These are phyloP conservation scores for Pisolithus thermaeus DNA, from an alignment of 1,284 basidiomycete species.

Conservation along the genomic window DNA sequence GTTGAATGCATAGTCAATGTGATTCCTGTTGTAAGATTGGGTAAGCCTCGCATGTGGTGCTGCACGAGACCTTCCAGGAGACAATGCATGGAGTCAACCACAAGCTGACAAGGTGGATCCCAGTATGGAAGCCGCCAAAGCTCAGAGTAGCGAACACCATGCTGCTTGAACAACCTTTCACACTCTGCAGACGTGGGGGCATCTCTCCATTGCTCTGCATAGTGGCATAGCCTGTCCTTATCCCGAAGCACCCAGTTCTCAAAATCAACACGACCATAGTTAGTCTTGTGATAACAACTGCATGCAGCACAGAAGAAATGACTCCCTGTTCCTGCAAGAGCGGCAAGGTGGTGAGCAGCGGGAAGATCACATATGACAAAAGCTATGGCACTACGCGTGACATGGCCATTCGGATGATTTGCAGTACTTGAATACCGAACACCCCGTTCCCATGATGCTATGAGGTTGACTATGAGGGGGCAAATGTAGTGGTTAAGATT, in stretches of 20 bases:
- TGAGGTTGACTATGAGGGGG: neutral
- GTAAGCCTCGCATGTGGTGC: conserved; percentile 4
- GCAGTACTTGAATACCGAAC: too few relatives aligned
- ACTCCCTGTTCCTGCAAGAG: neutral
- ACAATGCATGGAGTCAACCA: conserved; percentile 17
- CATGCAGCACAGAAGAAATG: conserved; percentile 10
- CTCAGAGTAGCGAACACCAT: conserved; percentile 11
- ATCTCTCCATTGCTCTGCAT: conserved; percentile 12
- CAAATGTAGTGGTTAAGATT: conserved; percentile 19
- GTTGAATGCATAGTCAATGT: neutral
- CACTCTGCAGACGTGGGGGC: neutral
- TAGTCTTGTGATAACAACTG: conserved; percentile 11
- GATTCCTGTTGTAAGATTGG: conserved; percentile 1
- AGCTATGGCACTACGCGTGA: too few relatives aligned
- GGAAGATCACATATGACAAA: too few relatives aligned
- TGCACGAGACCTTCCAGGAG: conserved; percentile 11
- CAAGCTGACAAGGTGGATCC: conserved; percentile 11
- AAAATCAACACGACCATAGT: conserved; percentile 5
- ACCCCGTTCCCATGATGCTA: too few relatives aligned
- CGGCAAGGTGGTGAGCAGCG: too few relatives aligned
- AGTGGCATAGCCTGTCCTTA: neutral
- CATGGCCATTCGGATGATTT: too few relatives aligned
- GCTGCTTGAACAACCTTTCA: conserved; percentile 7
- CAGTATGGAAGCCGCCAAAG: conserved; percentile 16
- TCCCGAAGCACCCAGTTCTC: conserved; percentile 8